These are phyloP conservation scores for Plasmodium cynomolgi DNA, from an alignment of 169 alveolate genomes.

Conservation along the genomic window DNA sequence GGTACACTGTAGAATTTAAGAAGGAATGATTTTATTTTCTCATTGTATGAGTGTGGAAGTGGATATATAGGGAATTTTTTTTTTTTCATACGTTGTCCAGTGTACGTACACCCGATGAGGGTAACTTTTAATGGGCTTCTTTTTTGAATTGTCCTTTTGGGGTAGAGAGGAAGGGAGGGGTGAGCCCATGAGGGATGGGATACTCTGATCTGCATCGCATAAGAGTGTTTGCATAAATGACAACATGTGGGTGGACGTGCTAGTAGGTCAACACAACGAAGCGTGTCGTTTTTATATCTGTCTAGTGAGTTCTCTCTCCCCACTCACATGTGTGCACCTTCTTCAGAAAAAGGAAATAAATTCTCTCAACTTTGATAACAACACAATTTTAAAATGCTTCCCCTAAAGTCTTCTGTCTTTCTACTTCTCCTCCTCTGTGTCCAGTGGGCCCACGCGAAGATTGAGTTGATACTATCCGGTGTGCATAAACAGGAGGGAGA, in stretches of 20 bases:
- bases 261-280: not conserved
- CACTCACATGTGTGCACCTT: not conserved
- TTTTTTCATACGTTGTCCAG: not conserved
- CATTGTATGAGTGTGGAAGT: not conserved
- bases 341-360: not conserved
- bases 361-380: not conserved
- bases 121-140: not conserved
- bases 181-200: not conserved
- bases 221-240: not conserved
- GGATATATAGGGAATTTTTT: not conserved
- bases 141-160: not conserved
- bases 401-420: not conserved
- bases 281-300: not conserved
- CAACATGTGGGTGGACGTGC: not conserved
- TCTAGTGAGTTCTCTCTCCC: not conserved
- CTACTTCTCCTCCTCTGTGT: not conserved
- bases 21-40: not conserved
- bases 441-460: not conserved
- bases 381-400: slow-evolving; percentile 7
- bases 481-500: not conserved
- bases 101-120: not conserved
- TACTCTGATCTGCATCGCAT: not conserved
- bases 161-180: not conserved
- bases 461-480: slow-evolving; percentile 53
- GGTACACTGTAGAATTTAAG: not conserved